Evolutionary conservation across 495 filamentous ascomycete species (phyloP), one percentile per base, ranked within the genome.

Genomic region (Viridothelium virens): DNA sequence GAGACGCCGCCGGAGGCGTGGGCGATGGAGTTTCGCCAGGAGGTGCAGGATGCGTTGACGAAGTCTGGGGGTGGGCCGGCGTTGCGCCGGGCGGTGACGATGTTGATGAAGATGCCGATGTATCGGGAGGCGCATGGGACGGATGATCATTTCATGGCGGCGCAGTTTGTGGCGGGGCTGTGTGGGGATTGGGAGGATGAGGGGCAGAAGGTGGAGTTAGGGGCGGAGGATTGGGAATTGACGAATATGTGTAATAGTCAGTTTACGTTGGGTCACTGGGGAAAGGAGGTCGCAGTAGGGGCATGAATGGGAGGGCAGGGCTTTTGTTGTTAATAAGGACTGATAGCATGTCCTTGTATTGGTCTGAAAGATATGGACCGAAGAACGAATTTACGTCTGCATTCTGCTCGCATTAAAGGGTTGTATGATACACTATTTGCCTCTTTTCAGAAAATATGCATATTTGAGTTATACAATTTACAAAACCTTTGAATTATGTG

Each of bases 241-340:
- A 81, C 78, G 33, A 85, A 87, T 71, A 86, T 86, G 85, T 86
- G 83, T 70, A 87, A 86, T 72, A 80, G 77, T 66, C 83, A 86
- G 73, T 85, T 82, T 73, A 85, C 80, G 0, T 56, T 79, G 33
- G 79, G 79, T 5, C 41, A 59, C 5, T 65, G 67, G 63, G 48
- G 34, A 0, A 66, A 66, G 61, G 61, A 41, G 38, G 61, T 41
- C 5, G 37, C 61, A 12, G 61, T 63, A 0, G 31, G 41, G n/a
- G 33, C 53, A 10, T 59, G 53, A 59, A 36, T 1, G 2, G 18
- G 31, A 36, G 1, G 14, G 36, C 10, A n/a, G n/a, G 5, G 14
- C 1, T 14, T 1, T 25, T 25, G n/a, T 53, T 53, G n/a, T 18
- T 11, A 53, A 53, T 14, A 2, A 2, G 25, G 14, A 25, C 25